Conservation (phyloP, 1,284 basidiomycete species). For the Somion occarium region DNA sequence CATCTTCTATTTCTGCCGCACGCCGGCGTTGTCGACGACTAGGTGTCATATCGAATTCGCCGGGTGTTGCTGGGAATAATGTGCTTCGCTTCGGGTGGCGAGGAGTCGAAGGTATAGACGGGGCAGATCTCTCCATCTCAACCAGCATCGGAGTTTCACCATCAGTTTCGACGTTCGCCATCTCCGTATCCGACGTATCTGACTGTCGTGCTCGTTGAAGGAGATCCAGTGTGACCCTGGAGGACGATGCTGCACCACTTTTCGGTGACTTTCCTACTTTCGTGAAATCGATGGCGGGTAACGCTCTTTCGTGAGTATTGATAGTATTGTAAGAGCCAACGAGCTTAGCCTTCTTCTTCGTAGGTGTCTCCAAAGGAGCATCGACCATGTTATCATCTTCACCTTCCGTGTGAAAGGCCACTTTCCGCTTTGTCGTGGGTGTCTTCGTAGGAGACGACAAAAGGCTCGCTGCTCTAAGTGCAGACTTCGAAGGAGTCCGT, state of each 20-base stretch:
- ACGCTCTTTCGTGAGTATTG: constrained; percentile 2
- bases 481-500: constrained; percentile 21
- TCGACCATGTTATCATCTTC: constrained; percentile 15
- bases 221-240: constrained; percentile 9
- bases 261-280: not conserved
- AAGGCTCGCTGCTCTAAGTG: constrained; percentile 14
- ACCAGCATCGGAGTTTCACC: not conserved
- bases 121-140: not conserved
- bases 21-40: not conserved
- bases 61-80: not conserved
- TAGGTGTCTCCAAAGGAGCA: constrained; percentile 21
- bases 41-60: constrained; percentile 4
- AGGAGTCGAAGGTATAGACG: constrained; percentile 19
- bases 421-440: constrained; percentile 24
- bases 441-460: constrained; percentile 21
- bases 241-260: not conserved
- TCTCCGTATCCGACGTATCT: not conserved
- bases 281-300: not conserved
- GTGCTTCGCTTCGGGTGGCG: constrained; percentile 10
- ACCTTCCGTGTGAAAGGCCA: constrained; percentile 18
- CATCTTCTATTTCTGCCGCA: not conserved
- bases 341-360: constrained; percentile 19
- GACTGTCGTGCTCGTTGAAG: not conserved
- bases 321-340: constrained; percentile 3
- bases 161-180: not conserved